A percentile compares a stretch with the other conserved stretches of the same genome.
Evolutionary conservation across 1,284 basidiomycete genomes (phyloP).

Genomic region (Taiwanofungus camphoratus): DNA sequence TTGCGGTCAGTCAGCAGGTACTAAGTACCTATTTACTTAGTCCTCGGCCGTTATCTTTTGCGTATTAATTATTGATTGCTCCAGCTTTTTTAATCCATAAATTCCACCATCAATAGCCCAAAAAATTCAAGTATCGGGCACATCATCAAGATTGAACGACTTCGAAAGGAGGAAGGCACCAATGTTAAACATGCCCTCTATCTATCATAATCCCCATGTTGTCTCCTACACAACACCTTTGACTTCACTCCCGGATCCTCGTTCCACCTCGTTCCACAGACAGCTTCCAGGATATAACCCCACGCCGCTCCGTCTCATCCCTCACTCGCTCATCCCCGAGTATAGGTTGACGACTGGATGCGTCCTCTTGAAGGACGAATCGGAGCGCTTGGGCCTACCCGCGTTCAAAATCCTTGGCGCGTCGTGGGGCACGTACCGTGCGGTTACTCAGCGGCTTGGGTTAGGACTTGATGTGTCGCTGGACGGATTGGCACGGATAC

Average conservation of each 20-base stretch:
- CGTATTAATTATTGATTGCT: too few relatives aligned
- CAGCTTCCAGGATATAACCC: slow-evolving; percentile 2
- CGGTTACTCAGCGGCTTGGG: neutral
- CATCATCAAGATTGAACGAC: too few relatives aligned
- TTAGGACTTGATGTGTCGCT: neutral
- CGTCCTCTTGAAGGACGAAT: slow-evolving; percentile 8
- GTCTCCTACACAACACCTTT: neutral
- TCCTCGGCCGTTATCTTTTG: too few relatives aligned
- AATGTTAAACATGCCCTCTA: too few relatives aligned
- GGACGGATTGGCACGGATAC: neutral
- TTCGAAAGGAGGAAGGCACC: too few relatives aligned
- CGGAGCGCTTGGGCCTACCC: slow-evolving; percentile 5
- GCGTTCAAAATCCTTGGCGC: slow-evolving; percentile 10
- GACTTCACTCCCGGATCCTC: neutral
- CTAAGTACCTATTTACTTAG: too few relatives aligned
- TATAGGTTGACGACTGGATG: neutral
- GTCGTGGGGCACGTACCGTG: slow-evolving; percentile 7
- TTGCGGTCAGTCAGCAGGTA: too few relatives aligned
- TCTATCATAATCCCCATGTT: too few relatives aligned
- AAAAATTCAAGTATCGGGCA: too few relatives aligned
- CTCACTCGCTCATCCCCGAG: neutral
- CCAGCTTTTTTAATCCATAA: too few relatives aligned
- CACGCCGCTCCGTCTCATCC: slow-evolving; percentile 3
- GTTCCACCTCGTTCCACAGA: slow-evolving; percentile 2
- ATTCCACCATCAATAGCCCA: too few relatives aligned